phyloP scores from a whole-genome alignment of 306 rosid genomes.

The Cicer arietinum region DNA sequence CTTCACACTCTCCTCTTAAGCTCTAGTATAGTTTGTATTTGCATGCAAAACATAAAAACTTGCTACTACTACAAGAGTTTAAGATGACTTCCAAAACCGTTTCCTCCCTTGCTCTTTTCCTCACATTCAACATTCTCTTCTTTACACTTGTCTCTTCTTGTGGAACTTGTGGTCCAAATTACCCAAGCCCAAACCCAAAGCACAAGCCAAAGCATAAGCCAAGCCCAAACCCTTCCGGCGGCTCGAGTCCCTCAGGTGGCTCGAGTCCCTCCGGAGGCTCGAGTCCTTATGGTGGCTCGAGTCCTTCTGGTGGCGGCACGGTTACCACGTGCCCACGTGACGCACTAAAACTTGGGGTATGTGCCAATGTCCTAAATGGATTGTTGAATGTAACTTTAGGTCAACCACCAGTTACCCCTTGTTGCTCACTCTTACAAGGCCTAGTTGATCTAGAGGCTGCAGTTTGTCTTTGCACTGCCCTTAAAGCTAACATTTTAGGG shows the following conservation, averaged over 20 bases:
- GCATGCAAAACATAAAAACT: background rate
- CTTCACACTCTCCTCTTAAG: constrained; percentile 24
- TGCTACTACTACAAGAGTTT: constrained; percentile 22
- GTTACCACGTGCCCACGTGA: constrained; percentile 56
- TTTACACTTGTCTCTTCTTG: constrained; percentile 69
- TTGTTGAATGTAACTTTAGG: constrained; percentile 62
- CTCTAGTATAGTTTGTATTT: constrained; percentile 18
- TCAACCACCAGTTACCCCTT: constrained; percentile 63
- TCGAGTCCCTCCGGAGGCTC: constrained; percentile 5
- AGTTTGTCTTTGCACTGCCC: constrained; percentile 81
- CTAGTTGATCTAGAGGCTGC: constrained; percentile 81
- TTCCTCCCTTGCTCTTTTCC: constrained; percentile 69
- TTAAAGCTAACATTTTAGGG: constrained; percentile 70
- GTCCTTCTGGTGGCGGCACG: background rate
- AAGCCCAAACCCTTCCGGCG: background rate
- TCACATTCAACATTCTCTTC: constrained; percentile 71
- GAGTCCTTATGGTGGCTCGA: background rate
- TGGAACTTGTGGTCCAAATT: constrained; percentile 41
- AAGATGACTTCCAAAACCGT: constrained; percentile 66
- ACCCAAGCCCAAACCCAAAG: constrained; percentile 35
- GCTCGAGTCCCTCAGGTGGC: background rate
- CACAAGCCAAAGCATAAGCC: constrained; percentile 45
- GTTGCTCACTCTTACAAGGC: constrained; percentile 72
- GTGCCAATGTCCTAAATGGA: constrained; percentile 65
- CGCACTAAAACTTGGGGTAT: constrained; percentile 67